A percentile compares a stretch with the other conserved stretches of the same genome.
These are phyloP conservation scores for Primulina huaijiensis DNA, from an alignment of 257 asterid species.

Conservation along the genomic window DNA sequence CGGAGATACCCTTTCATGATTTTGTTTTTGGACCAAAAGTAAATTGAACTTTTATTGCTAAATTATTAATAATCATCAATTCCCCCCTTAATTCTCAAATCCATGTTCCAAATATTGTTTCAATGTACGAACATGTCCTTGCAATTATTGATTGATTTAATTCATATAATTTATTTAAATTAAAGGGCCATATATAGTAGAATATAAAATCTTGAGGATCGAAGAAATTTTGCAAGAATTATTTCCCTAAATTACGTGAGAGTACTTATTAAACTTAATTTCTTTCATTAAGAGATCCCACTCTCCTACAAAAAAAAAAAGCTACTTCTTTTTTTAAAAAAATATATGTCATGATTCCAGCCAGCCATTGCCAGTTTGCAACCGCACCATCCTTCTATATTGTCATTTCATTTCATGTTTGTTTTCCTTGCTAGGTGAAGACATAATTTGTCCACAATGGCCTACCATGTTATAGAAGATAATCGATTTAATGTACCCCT, in stretches of 20 bases:
- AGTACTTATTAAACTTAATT: constrained; percentile 25
- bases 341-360: constrained; percentile 42
- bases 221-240: neutral
- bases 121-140: too few species aligned
- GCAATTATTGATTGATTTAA: too few species aligned
- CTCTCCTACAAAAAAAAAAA: constrained; percentile 15
- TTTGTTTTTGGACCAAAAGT: constrained; percentile 41
- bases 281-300: constrained; percentile 54
- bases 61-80: constrained; percentile 45
- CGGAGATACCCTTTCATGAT: constrained; percentile 55
- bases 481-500: neutral
- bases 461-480: constrained; percentile 32
- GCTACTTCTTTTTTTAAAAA: too few species aligned
- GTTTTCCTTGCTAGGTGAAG: constrained; percentile 33
- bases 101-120: too few species aligned
- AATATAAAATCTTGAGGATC: too few species aligned
- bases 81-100: constrained; percentile 25
- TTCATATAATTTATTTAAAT: too few species aligned
- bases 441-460: constrained; percentile 27
- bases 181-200: too few species aligned
- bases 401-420: constrained; percentile 8
- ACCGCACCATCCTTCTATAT: constrained; percentile 20
- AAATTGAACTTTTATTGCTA: constrained; percentile 26
- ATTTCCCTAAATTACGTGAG: constrained; percentile 31
- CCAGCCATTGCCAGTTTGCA: constrained; percentile 85